Evolutionary conservation across 768 basidiomycete genomes (phyloP).

Genomic region (Lentinus brumalis): DNA sequence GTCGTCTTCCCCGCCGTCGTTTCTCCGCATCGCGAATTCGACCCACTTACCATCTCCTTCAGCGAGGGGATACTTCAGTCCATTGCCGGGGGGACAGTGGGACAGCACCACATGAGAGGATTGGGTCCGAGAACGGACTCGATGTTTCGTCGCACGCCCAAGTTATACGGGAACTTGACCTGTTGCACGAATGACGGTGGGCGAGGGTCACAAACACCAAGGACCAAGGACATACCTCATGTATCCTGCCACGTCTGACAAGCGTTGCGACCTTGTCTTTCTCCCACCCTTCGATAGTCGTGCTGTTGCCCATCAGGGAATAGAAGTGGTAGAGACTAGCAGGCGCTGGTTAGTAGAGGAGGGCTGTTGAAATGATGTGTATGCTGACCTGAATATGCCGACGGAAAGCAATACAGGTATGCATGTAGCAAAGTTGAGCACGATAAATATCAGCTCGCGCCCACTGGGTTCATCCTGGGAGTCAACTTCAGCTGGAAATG

Average conservation of each 20-base stretch:
- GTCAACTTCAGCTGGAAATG: background rate
- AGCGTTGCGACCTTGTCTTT: slow-evolving; percentile 92
- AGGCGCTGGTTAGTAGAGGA: background rate
- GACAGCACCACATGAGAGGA: slow-evolving; percentile 84
- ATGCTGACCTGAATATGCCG: slow-evolving; percentile 80
- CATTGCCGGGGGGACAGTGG: slow-evolving; percentile 67
- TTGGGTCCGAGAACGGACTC: slow-evolving; percentile 76
- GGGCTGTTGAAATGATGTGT: background rate
- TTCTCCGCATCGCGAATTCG: slow-evolving; percentile 34
- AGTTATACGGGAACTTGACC: slow-evolving; percentile 93
- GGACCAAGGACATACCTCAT: slow-evolving; percentile 50
- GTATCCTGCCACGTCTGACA: slow-evolving; percentile 82
- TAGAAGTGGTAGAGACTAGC: slow-evolving; percentile 85
- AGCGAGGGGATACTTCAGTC: slow-evolving; percentile 75
- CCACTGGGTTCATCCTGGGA: slow-evolving; percentile 67
- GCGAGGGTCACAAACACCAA: background rate
- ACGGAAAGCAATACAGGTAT: slow-evolving; percentile 85
- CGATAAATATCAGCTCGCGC: slow-evolving; percentile 77
- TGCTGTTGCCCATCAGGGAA: slow-evolving; percentile 74
- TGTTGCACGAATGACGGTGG: slow-evolving; percentile 28
- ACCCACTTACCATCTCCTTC: slow-evolving; percentile 76
- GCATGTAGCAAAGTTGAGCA: slow-evolving; percentile 85
- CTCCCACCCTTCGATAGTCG: slow-evolving; percentile 98
- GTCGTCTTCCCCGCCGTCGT: background rate
- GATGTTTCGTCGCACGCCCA: slow-evolving; percentile 75